Evolutionary conservation across 345 rosid genomes (phyloP), one percentile per base, ranked within the genome.

Genomic region (Barbarea vulgaris): DNA sequence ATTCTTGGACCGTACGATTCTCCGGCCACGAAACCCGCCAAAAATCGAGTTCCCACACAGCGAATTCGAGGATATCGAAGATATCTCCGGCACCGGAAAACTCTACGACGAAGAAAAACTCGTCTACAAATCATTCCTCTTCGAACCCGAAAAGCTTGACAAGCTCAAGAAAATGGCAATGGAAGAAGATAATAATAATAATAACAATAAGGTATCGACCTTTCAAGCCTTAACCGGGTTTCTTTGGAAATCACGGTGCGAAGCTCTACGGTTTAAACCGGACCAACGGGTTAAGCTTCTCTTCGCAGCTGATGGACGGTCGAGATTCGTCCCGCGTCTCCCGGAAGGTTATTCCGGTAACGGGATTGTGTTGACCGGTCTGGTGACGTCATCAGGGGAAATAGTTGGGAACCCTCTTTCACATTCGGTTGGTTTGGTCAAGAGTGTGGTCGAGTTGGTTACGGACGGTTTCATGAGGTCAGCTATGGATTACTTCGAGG

Each of bases 221-320:
- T 93, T 91, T 47, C 92, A 91, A 82, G 87, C 86, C 46, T 84
- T 89, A 53, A 74, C 97, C 9, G 97, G 87, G 6, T 88, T 93
- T 48, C 90, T 88, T 53, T 93, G 98, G 98, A 84, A 65, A 78
- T 84, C 91, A 19, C 77, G 97, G 21, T 84, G 90, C 27, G 79
- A 84, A 63, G 88, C 97, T 18, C 62, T 88, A 51, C 69, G 34
- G 22, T 83, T 88, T 84, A 69, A 78, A 52, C 88, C 93, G 9
- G 85, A 88, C 18, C 97, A 93, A 79, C 83, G 67, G 55, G 86
- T 86, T 33, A 91, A 93, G 77, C 85, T 91, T 44, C 88, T 91
- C 22, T 93, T 93, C 37, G 93, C 97, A 2, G 96, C 86, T 5
- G 97, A 89, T 62, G 96, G 97, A 51, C 82, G 93, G 77, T 52